Conservation (phyloP, 345 rosid species). For the Kandelia obovata region DNA sequence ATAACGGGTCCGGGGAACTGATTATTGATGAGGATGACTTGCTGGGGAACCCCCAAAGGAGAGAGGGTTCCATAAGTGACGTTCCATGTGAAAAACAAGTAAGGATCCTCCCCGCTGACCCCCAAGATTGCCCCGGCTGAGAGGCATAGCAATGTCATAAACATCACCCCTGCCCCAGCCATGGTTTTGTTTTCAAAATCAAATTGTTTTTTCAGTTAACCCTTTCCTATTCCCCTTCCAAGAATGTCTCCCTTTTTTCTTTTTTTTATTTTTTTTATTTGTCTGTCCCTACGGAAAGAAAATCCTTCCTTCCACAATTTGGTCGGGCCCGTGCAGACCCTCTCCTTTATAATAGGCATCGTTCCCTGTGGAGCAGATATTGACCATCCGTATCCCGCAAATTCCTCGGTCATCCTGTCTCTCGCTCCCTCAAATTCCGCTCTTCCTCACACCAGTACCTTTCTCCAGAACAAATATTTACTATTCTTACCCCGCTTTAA, state of each 20-base stretch:
- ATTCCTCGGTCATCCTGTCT: not conserved
- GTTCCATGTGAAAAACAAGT: constrained; percentile 15
- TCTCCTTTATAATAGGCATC: not conserved
- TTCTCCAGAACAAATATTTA: not conserved
- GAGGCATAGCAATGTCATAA: not conserved
- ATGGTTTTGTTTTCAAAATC: not conserved
- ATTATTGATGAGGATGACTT: constrained; percentile 72
- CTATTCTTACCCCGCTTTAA: not conserved
- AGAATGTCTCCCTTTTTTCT: not conserved
- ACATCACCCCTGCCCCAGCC: constrained; percentile 6
- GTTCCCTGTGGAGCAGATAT: not conserved
- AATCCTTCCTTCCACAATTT: not conserved
- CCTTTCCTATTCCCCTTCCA: not conserved
- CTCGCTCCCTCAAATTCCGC: not conserved
- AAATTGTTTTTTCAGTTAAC: not conserved
- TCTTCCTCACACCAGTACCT: constrained; percentile 6
- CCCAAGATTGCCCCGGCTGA: constrained; percentile 2
- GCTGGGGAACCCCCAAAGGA: constrained; percentile 15
- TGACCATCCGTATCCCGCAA: not conserved
- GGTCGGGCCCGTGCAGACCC: not conserved
- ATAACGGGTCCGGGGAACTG: constrained; percentile 72
- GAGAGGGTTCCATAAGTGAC: constrained; percentile 13
- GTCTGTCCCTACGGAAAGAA: not conserved
- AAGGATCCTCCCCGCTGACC: constrained; percentile 8
- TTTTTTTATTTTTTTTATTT: not conserved